Evolutionary conservation across 495 filamentous ascomycete genomes (phyloP).

Genomic region (Podospora fimiseda): DNA sequence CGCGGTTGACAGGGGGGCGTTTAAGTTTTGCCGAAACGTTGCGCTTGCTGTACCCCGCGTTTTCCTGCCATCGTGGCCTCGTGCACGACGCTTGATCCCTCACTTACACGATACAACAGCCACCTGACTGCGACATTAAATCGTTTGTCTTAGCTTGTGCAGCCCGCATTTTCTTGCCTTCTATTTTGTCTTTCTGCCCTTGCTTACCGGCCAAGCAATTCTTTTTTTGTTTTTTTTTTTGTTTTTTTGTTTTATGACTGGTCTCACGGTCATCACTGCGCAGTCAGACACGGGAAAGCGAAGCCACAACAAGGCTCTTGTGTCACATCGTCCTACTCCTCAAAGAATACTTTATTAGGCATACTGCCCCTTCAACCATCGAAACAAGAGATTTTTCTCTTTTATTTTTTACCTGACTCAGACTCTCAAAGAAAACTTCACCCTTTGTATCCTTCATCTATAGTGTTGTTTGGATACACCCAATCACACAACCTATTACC

Average conservation of each 20-base stretch:
- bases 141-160: not conserved
- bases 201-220: constrained; percentile 11
- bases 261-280: constrained; percentile 1
- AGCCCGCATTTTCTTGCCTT: not conserved
- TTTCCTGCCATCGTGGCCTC: not conserved
- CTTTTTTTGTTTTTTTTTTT: no score
- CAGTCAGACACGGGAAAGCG: constrained; percentile 4
- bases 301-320: constrained; percentile 5
- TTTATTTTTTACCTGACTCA: no score
- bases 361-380: not conserved
- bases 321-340: constrained; percentile 1
- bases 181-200: not conserved
- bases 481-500: no score
- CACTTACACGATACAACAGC: not conserved
- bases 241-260: constrained; percentile 7
- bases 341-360: constrained; percentile 2
- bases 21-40: not conserved
- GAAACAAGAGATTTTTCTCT: not conserved
- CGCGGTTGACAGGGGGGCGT: not conserved
- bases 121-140: not conserved
- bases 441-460: not conserved
- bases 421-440: constrained; percentile 2
- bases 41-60: constrained; percentile 5
- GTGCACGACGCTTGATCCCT: not conserved
- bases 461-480: no score